Evolutionary conservation across 345 rosid genomes (phyloP).

Genomic region (Barbarea vulgaris): DNA sequence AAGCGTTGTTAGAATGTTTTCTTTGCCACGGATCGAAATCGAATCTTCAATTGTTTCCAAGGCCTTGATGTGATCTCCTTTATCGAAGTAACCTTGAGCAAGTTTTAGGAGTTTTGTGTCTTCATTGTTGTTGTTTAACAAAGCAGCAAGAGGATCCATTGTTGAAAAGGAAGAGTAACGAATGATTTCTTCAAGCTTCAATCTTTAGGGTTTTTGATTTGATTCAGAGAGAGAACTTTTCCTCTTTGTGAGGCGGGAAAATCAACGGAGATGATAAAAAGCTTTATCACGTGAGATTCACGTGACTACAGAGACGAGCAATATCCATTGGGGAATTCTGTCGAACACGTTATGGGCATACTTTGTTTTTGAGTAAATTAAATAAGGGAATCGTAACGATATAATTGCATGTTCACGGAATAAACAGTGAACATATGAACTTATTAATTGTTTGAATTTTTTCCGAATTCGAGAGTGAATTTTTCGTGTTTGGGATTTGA

Average conservation of each 20-base stretch:
- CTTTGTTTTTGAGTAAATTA: too few species aligned
- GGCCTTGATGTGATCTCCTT: constrained; percentile 25
- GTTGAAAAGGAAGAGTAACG: background rate
- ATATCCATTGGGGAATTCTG: too few species aligned
- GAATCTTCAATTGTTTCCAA: constrained; percentile 21
- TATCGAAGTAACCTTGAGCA: background rate
- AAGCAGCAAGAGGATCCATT: background rate
- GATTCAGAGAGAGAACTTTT: background rate
- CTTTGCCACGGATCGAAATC: background rate
- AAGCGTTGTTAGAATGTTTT: background rate
- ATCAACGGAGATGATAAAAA: background rate
- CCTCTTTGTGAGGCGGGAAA: background rate
- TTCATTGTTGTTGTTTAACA: background rate
- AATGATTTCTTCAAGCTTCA: constrained; percentile 3
- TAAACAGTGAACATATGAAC: too few species aligned
- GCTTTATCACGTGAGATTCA: background rate
- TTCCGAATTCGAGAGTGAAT: too few species aligned
- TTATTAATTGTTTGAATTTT: too few species aligned
- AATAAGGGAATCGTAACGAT: too few species aligned
- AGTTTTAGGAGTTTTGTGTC: background rate
- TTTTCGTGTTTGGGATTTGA: too few species aligned
- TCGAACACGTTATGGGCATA: too few species aligned
- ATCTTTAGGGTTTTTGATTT: background rate
- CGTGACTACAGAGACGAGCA: background rate
- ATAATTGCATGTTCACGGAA: too few species aligned